Evolutionary conservation across 805 yeast genomes (phyloP), one percentile per base, ranked within the genome.

Genomic region (Yamadazyma insecticola): DNA sequence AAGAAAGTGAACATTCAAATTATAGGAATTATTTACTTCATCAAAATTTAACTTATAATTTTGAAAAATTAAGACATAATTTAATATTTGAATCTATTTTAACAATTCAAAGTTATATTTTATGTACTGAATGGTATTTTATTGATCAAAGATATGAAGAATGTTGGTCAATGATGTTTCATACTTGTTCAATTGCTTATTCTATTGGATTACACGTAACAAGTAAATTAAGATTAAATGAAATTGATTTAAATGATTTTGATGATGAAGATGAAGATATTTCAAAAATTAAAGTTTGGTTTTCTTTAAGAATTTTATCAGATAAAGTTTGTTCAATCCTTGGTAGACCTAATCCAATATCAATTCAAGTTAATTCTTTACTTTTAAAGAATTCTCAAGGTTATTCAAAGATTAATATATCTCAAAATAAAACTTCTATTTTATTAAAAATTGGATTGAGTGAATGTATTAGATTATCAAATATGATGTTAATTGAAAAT

Each of bases 301-400:
- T 70, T 35, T 72, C 72, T 2, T 56, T 72, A 32, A 66, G 69
- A 39, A 61, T 67, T 36, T 51, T 69, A 16, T 55, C 67, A n/a
- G 70, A 74, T 2, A 71, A 70, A 21, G 43, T 70, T 13, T 71
- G 77, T 43, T 67, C 76, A 1, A 66, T 71, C 11, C 51, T 72
- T 16, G 77, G 78, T 6, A 54, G 78, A 39, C 78, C 78, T 3
- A 72, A 71, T 39, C 78, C 78, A 1, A 72, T 73, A 7, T 65
- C 74, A 1, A 48, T 63, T 19, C 68, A 60, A 39, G 61, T 62
- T 9, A 54, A 55, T 35, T 50, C 52, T 13, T 39, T 45, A 3
- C 51, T 60, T 5, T 40, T 56, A 28, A 49, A 50, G 33, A 39
- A 53, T 17, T 34, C 49, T 6, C 30, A 41, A 16, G 39, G 47